phyloP scores from a whole-genome alignment of 23 red algal species.

The Rhodosorus marinus region DNA sequence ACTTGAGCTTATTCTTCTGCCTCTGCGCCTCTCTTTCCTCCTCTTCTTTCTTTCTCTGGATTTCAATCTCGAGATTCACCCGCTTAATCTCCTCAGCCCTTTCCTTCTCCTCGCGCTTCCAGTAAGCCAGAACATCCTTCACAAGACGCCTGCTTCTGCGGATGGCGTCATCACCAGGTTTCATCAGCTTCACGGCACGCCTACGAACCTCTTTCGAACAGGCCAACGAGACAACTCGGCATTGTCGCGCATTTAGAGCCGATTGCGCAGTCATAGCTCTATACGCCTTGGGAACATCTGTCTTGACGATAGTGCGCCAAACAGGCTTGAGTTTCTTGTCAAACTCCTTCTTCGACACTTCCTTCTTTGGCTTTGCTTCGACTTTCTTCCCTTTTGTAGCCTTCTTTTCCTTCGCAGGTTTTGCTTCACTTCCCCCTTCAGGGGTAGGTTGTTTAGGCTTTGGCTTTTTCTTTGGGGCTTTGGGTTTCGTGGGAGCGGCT shows the following conservation, averaged over 20 bases:
- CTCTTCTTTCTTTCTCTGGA: constrained; percentile 30
- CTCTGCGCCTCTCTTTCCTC: constrained; percentile 59
- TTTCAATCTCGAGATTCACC: constrained; percentile 24
- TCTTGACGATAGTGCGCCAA: constrained; percentile 16
- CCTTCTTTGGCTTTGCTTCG: background rate
- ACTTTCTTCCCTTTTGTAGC: background rate
- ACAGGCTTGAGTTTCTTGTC: background rate
- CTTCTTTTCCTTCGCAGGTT: background rate
- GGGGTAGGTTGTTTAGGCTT: constrained; percentile 4
- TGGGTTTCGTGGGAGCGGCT: background rate
- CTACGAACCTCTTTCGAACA: constrained; percentile 33
- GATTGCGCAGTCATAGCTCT: constrained; percentile 9
- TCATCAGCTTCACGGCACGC: constrained; percentile 19
- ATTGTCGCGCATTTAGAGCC: constrained; percentile 11
- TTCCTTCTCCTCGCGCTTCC: constrained; percentile 67
- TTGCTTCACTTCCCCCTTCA: background rate
- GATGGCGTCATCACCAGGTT: constrained; percentile 41
- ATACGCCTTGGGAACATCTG: constrained; percentile 41
- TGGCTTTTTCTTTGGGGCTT: constrained; percentile 11
- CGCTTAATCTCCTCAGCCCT: constrained; percentile 46
- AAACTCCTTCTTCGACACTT: background rate
- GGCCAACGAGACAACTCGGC: constrained; percentile 21
- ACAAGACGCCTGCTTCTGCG: constrained; percentile 31
- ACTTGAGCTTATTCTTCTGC: constrained; percentile 73
- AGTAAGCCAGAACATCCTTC: constrained; percentile 37